Conservation (phyloP, 805 yeast genomes). For the Starmerella khaoyaiensis region DNA sequence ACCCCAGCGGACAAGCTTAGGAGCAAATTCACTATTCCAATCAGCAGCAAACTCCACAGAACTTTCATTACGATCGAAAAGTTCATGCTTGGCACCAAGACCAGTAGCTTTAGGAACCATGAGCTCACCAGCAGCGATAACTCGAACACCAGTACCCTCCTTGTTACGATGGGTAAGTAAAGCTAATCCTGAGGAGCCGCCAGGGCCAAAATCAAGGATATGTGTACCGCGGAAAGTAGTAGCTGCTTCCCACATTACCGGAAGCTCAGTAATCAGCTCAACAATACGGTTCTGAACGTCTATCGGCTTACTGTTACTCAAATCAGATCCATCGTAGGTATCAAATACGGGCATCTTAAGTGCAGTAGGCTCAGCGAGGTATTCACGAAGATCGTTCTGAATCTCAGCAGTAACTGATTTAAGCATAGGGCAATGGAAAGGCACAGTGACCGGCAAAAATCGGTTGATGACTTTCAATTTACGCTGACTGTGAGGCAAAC, state of each 20-base stretch:
- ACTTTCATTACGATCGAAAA: slow-evolving; percentile 56
- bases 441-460: slow-evolving; percentile 89
- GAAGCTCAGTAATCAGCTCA: slow-evolving; percentile 71
- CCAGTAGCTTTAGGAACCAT: slow-evolving; percentile 55
- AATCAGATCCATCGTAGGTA: slow-evolving; percentile 72
- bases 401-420: slow-evolving; percentile 57
- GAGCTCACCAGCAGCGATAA: slow-evolving; percentile 84
- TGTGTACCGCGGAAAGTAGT: slow-evolving; percentile 67
- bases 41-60: slow-evolving; percentile 72
- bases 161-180: slow-evolving; percentile 91
- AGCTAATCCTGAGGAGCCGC: slow-evolving; percentile 95
- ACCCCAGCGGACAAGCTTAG: slow-evolving; percentile 63
- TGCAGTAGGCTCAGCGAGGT: slow-evolving; percentile 40
- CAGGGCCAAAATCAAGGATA: slow-evolving; percentile 95
- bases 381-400: slow-evolving; percentile 44
- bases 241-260: slow-evolving; percentile 91
- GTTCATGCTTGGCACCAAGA: slow-evolving; percentile 88
- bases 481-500: slow-evolving; percentile 88
- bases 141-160: slow-evolving; percentile 95
- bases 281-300: slow-evolving; percentile 54
- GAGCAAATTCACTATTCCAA: slow-evolving; percentile 83
- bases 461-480: slow-evolving; percentile 86
- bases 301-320: slow-evolving; percentile 33
- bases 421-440: slow-evolving; percentile 88
- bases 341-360: slow-evolving; percentile 81